phyloP scores from a whole-genome alignment of 2,329 filamentous ascomycete species.

The Claviceps maximensis region DNA sequence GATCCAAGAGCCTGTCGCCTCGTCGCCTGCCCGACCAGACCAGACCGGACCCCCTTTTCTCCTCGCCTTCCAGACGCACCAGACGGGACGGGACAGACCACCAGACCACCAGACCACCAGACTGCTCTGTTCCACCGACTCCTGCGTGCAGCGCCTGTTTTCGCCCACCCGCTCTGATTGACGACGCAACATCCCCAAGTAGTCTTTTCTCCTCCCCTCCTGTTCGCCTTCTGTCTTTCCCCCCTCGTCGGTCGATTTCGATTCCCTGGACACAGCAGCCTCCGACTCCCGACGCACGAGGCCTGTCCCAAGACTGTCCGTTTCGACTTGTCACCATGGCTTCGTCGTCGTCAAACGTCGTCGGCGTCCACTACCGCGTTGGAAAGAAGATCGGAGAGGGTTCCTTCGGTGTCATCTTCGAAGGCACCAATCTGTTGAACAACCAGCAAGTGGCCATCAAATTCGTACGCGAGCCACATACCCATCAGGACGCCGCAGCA shows the following conservation, averaged over 20 bases:
- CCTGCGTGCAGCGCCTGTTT: constrained; percentile 5
- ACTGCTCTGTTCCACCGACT: constrained; percentile 9
- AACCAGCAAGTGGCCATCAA: constrained; percentile 99
- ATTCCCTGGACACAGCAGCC: background rate
- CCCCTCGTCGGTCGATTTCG: background rate
- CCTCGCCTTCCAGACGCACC: background rate
- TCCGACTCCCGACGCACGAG: constrained; percentile 4
- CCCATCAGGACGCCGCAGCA: background rate
- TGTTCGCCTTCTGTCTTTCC: background rate
- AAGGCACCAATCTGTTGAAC: constrained; percentile 96
- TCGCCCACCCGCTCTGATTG: constrained; percentile 4
- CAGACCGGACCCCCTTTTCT: background rate
- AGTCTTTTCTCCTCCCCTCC: background rate
- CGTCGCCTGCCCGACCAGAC: background rate
- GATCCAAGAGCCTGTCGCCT: constrained; percentile 2
- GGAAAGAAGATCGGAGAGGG: constrained; percentile 99
- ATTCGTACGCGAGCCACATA: constrained; percentile 55
- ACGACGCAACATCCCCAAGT: constrained; percentile 3
- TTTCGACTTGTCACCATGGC: constrained; percentile 44
- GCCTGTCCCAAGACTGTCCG: constrained; percentile 4
- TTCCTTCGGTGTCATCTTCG: constrained; percentile 96
- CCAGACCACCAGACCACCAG: background rate
- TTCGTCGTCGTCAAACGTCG: constrained; percentile 87
- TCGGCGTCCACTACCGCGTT: constrained; percentile 96
- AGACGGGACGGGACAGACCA: background rate